These are phyloP conservation scores for Pinguiococcus pyrenoidosus DNA, from an alignment of 108 stramenopile species.

Conservation along the genomic window DNA sequence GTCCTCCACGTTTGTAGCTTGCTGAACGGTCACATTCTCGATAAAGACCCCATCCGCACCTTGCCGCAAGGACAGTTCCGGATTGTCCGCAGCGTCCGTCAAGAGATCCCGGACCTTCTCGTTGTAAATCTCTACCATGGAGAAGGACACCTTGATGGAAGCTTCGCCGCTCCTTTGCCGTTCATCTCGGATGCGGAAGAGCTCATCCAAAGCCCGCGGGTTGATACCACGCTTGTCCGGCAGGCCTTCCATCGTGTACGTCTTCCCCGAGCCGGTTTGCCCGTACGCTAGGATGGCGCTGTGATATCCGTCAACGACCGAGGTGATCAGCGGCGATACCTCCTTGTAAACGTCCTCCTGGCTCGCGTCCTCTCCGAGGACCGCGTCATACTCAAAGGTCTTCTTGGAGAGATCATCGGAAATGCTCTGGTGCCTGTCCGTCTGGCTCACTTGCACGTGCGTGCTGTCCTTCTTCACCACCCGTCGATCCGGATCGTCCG, in stretches of 20 bases:
- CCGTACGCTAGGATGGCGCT: constrained; percentile 37
- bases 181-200: constrained; percentile 40
- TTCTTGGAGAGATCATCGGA: constrained; percentile 1
- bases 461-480: too few species aligned
- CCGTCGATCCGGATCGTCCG: too few species aligned
- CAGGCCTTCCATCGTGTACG: constrained; percentile 35
- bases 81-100: too few species aligned
- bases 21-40: constrained; percentile 28
- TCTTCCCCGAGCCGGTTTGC: constrained; percentile 35
- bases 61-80: background rate
- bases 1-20: constrained; percentile 23
- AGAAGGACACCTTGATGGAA: constrained; percentile 12
- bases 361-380: constrained; percentile 11
- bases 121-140: constrained; percentile 56
- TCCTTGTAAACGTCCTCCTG: constrained; percentile 22
- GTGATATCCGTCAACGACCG: constrained; percentile 24
- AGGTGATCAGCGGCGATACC: constrained; percentile 16
- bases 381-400: constrained; percentile 34
- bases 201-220: constrained; percentile 40
- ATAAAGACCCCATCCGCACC: constrained; percentile 32
- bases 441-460: too few species aligned
- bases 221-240: constrained; percentile 25
- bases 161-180: constrained; percentile 26
- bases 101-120: constrained; percentile 52
- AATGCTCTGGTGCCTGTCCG: too few species aligned